Conservation (phyloP, 768 basidiomycete genomes). For the Russula virescens region DNA sequence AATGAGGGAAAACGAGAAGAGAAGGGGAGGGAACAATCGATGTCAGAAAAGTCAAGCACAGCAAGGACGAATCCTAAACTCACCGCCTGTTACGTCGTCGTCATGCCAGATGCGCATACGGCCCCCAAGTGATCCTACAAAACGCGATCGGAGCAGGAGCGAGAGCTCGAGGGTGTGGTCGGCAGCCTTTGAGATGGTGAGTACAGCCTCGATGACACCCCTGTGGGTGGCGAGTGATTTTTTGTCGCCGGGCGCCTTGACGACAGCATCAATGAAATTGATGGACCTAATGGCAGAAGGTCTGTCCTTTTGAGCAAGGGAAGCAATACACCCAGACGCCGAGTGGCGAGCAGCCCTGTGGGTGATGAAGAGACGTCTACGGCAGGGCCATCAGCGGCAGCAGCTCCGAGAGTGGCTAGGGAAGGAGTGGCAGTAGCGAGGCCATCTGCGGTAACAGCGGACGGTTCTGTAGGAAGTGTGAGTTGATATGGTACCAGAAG, state of each 20-base stretch:
- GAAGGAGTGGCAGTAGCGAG: conserved; percentile 54
- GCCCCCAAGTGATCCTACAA: too few relatives aligned
- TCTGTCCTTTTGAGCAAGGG: conserved; percentile 78
- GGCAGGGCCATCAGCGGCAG: conserved; percentile 37
- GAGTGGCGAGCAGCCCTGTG: conserved; percentile 79
- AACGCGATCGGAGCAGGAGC: too few relatives aligned
- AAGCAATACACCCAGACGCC: conserved; percentile 63
- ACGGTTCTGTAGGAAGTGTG: conserved; percentile 47
- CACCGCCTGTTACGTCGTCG: too few relatives aligned
- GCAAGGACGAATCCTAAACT: too few relatives aligned
- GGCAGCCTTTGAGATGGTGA: conserved; percentile 51
- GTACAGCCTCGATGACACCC: conserved; percentile 72
- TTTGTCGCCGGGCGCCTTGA: conserved; percentile 92
- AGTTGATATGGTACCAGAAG: conserved; percentile 19
- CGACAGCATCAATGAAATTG: conserved; percentile 63
- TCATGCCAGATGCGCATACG: too few relatives aligned
- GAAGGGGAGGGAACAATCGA: too few relatives aligned
- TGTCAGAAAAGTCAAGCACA: too few relatives aligned
- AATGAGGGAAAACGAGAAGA: too few relatives aligned
- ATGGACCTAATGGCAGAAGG: conserved; percentile 65
- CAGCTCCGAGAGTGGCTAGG: conserved; percentile 69
- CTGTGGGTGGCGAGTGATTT: conserved; percentile 89
- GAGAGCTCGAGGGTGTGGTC: conserved; percentile 80
- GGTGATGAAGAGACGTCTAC: conserved; percentile 70
- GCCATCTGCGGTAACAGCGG: conserved; percentile 62